Percentiles rank a stretch among this genome's conserved stretches.
These are phyloP conservation scores for Xanthoceras sorbifolium DNA, from an alignment of 345 rosid genomes.

Conservation along the genomic window DNA sequence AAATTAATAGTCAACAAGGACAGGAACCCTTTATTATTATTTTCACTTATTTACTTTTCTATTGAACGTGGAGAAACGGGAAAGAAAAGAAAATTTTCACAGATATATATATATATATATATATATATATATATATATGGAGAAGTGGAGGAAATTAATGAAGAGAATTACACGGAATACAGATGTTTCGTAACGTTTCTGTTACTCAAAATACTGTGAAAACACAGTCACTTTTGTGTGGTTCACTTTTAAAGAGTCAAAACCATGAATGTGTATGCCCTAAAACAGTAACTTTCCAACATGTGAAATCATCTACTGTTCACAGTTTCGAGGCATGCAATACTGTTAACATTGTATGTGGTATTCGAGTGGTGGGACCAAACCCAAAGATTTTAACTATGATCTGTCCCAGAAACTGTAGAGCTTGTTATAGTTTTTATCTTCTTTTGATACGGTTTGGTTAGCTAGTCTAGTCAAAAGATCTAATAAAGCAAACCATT, in stretches of 20 bases:
- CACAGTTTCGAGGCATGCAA: background rate
- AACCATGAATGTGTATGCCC: conserved; percentile 6
- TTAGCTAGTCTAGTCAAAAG: conserved; percentile 39
- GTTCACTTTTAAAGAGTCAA: conserved; percentile 21
- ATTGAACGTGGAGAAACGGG: background rate
- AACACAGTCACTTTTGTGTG: background rate
- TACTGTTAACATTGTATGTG: too few relatives aligned
- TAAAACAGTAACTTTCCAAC: background rate
- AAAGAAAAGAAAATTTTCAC: too few relatives aligned
- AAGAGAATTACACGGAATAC: background rate
- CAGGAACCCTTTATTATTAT: background rate
- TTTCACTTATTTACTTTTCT: background rate
- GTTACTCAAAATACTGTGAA: conserved; percentile 24
- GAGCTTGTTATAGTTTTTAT: conserved; percentile 27
- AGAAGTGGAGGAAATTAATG: background rate
- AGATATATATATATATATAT: background rate
- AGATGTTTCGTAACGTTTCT: conserved; percentile 28
- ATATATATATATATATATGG: too few relatives aligned
- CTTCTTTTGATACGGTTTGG: conserved; percentile 49
- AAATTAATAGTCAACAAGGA: background rate
- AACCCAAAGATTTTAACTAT: conserved; percentile 15
- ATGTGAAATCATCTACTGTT: background rate
- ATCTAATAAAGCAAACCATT: conserved; percentile 1
- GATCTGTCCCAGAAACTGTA: conserved; percentile 24
- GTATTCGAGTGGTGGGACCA: background rate